Base-by-base conservation (phyloP, 345 rosid genomes). In the Aquilaria malaccensis region DNA sequence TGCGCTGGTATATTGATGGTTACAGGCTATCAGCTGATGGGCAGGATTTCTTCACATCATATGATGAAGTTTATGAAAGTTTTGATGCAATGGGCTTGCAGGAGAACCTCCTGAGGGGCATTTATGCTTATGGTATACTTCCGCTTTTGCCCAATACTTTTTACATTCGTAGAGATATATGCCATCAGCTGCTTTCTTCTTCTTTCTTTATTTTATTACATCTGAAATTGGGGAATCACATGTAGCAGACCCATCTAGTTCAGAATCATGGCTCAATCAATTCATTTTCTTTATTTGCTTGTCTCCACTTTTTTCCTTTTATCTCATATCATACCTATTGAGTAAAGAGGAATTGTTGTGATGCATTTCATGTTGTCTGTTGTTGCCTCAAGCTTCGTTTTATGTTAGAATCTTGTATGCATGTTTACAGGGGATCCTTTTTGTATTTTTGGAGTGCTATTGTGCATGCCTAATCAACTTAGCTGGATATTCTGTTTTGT, bases 71-170 rank as follows among this genome's bases (percentile, higher is more conserved):
- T 55, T 79, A 77, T 67, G 93, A 88, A 1, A 83, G 71, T 58
- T 88, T 88, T 63, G 96, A 88, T 55, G 63, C 80, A 5, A 88
- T 88, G 96, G 93, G 87, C 57, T 73, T 88, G 62, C 87, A 76
- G 67, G 94, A 88, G 85, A 88, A 88, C 56, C 93, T 88, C 62
- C 77, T 88, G 70, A 84, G 91, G 63, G 96, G 94, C 68, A 88
- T 88, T 7, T 86, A 86, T 61, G 96, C 96, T 7, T 84, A 86
- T 64, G 96, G 96, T 80, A 80, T 2, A 66, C 57, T 32, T 61
- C 52, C n/a, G 11, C 48, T 2, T 6, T 41, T 52, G 7, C 5
- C 43, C 1, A 4, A 3, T 37, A 37, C 7, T 37, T 37, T 37
- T 37, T 37, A 37, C 43, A n/a, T 54, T 30, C 1, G 11, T 31